Evolutionary conservation across 2,329 filamentous ascomycete species (phyloP).

Genomic region (Diaporthe australafricana): DNA sequence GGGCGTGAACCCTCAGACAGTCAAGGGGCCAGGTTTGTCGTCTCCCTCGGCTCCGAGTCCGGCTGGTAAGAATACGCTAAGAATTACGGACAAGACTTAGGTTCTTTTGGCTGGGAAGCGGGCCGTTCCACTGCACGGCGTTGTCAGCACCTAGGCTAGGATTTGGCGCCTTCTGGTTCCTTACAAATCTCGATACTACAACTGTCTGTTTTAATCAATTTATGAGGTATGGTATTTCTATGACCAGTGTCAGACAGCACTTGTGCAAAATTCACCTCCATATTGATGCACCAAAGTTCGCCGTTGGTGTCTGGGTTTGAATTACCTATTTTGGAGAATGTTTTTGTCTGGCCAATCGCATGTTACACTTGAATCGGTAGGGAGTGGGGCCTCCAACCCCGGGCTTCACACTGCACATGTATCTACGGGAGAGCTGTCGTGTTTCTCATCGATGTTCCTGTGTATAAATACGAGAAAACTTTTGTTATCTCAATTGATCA

Average conservation of each 20-base stretch:
- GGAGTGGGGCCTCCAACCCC: constrained; percentile 1
- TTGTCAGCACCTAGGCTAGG: neutral
- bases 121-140: neutral
- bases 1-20: no score
- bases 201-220: neutral
- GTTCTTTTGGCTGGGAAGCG: neutral
- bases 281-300: neutral
- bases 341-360: constrained; percentile 18
- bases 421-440: neutral
- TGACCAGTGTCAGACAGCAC: neutral
- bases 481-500: neutral
- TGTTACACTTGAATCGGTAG: constrained; percentile 6
- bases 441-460: neutral
- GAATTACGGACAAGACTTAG: no score
- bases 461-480: neutral
- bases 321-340: constrained; percentile 10
- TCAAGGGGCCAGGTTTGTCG: no score
- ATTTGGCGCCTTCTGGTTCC: neutral
- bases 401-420: no score
- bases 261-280: neutral
- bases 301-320: neutral
- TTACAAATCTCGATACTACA: neutral
- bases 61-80: no score
- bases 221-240: neutral
- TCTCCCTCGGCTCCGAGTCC: no score